phyloP scores from a whole-genome alignment of 805 yeast genomes.

The Zygoascus bituminiphila region DNA sequence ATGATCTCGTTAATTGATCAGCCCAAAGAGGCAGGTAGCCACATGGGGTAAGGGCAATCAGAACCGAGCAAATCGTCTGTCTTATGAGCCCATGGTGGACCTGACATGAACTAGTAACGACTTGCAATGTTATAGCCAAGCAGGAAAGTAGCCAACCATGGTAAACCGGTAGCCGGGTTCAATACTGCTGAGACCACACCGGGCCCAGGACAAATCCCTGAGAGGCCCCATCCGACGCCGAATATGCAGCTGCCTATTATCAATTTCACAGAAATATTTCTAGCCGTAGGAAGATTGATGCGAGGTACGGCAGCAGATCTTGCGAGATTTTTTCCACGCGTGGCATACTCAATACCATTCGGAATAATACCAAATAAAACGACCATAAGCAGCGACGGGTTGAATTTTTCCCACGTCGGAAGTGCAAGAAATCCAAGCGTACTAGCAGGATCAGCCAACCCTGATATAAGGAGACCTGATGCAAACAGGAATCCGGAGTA shows the following conservation, averaged over 20 bases:
- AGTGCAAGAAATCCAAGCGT: constrained; percentile 39
- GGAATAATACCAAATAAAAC: constrained; percentile 39
- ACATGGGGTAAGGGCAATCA: too few species aligned
- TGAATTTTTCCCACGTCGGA: constrained; percentile 30
- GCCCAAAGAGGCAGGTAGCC: too few species aligned
- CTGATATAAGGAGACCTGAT: constrained; percentile 39
- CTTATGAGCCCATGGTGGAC: too few species aligned
- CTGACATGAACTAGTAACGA: constrained; percentile 5
- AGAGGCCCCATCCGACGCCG: constrained; percentile 47
- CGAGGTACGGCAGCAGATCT: constrained; percentile 13
- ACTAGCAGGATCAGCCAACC: constrained; percentile 39
- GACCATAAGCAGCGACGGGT: constrained; percentile 41
- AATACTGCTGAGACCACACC: constrained; percentile 31
- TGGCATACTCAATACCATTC: constrained; percentile 29
- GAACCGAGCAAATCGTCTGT: too few species aligned
- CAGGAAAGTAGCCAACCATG: constrained; percentile 27
- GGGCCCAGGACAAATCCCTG: constrained; percentile 50
- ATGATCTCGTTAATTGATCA: too few species aligned
- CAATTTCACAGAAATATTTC: constrained; percentile 26
- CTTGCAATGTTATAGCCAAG: constrained; percentile 21
- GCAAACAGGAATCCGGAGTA: constrained; percentile 35
- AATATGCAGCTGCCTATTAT: constrained; percentile 38
- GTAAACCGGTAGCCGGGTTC: constrained; percentile 21
- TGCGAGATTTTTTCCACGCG: constrained; percentile 14
- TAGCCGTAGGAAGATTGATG: constrained; percentile 20